These are phyloP conservation scores for Phytophthora tubulina DNA, from an alignment of 352 stramenopile species.

Conservation along the genomic window DNA sequence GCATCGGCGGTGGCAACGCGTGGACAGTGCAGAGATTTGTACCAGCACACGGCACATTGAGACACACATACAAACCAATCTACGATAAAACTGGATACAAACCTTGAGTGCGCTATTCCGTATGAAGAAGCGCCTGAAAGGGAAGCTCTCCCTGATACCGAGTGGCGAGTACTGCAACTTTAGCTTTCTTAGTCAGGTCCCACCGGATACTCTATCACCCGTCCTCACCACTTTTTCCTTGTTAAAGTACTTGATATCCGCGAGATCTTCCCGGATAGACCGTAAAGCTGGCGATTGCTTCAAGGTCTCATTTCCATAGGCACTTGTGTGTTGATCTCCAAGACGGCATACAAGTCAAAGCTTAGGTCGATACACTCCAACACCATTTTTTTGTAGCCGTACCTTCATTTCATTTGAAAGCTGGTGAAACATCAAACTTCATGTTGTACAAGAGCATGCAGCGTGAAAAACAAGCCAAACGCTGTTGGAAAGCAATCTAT, in stretches of 20 bases:
- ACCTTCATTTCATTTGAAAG: slow-evolving; percentile 87
- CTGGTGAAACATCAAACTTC: slow-evolving; percentile 73
- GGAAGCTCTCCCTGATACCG: slow-evolving; percentile 64
- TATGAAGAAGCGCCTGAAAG: slow-evolving; percentile 70
- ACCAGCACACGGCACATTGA: background rate
- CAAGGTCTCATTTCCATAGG: slow-evolving; percentile 74
- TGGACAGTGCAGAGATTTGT: slow-evolving; percentile 3
- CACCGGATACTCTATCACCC: slow-evolving; percentile 33
- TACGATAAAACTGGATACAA: background rate
- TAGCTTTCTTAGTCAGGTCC: slow-evolving; percentile 49
- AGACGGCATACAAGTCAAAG: slow-evolving; percentile 25
- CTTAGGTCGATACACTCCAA: background rate
- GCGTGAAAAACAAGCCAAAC: slow-evolving; percentile 75
- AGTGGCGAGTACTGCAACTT: slow-evolving; percentile 60
- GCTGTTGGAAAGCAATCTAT: slow-evolving; percentile 82
- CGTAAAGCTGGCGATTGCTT: slow-evolving; percentile 75
- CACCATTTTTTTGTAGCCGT: background rate
- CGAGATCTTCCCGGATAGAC: slow-evolving; percentile 65
- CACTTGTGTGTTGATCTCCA: slow-evolving; percentile 83
- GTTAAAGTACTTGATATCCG: slow-evolving; percentile 47
- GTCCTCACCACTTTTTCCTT: slow-evolving; percentile 3
- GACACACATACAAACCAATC: background rate
- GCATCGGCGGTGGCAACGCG: slow-evolving; percentile 28
- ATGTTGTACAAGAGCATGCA: slow-evolving; percentile 65
- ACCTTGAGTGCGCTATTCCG: slow-evolving; percentile 58